Percentiles rank a stretch among this genome's conserved stretches.
Evolutionary conservation across 495 filamentous ascomycete genomes (phyloP).

Genomic region (Bombardia bombarda): DNA sequence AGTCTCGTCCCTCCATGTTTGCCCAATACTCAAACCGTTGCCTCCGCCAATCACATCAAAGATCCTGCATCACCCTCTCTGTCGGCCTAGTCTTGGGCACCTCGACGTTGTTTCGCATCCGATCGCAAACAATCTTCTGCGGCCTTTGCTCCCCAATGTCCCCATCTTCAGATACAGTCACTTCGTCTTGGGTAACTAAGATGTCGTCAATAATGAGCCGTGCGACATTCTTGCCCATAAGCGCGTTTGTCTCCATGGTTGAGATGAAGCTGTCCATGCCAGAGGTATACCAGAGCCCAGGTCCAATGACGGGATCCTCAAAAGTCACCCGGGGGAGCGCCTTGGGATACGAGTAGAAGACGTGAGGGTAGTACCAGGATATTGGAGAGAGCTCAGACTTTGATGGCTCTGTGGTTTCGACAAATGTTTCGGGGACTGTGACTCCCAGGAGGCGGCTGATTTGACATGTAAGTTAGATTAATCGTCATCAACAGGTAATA

Average conservation of each 20-base stretch:
- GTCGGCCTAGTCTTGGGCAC: slow-evolving; percentile 6
- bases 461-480: not conserved
- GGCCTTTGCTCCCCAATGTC: not conserved
- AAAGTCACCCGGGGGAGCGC: slow-evolving; percentile 78
- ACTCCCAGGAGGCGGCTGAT: slow-evolving; percentile 34
- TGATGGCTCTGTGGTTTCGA: slow-evolving; percentile 1
- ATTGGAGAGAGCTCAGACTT: slow-evolving; percentile 38
- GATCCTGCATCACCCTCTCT: not conserved
- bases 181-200: too few relatives aligned
- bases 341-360: slow-evolving; percentile 81
- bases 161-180: too few relatives aligned
- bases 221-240: slow-evolving; percentile 96
- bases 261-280: slow-evolving; percentile 93
- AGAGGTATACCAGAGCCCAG: slow-evolving; percentile 77
- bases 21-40: too few relatives aligned
- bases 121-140: slow-evolving; percentile 6
- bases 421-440: slow-evolving; percentile 30
- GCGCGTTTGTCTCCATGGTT: slow-evolving; percentile 93
- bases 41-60: not conserved
- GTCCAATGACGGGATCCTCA: slow-evolving; percentile 64
- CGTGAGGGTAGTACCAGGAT: slow-evolving; percentile 63
- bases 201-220: slow-evolving; percentile 59
- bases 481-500: not conserved
- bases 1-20: too few relatives aligned
- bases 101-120: slow-evolving; percentile 2